Percentiles rank a stretch among this genome's conserved stretches.
phyloP scores from a whole-genome alignment of 805 yeast genomes.

The Pichia kluyveri region DNA sequence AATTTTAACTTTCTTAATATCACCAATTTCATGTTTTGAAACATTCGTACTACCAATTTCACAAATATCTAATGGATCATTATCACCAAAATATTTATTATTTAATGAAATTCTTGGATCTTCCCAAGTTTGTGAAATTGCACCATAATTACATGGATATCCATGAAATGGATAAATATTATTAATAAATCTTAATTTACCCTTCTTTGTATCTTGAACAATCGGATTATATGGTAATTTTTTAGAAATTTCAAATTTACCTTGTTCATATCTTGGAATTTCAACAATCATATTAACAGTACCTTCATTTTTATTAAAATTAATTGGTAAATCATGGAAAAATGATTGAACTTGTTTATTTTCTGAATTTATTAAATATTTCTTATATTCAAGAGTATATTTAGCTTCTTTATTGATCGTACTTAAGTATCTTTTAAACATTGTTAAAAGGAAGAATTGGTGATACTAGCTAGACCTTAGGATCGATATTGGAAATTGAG shows the following conservation, averaged over 20 bases:
- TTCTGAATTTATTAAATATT: conserved; percentile 26
- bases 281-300: conserved; percentile 64
- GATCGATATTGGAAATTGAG: too few relatives aligned
- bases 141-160: conserved; percentile 82
- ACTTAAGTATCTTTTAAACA: neutral
- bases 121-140: conserved; percentile 95
- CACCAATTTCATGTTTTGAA: conserved; percentile 26
- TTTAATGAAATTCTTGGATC: conserved; percentile 57
- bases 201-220: conserved; percentile 63
- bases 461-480: too few relatives aligned
- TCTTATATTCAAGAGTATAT: conserved; percentile 31
- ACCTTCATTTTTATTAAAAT: conserved; percentile 30
- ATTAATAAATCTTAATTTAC: conserved; percentile 63
- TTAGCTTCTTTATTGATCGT: conserved; percentile 27
- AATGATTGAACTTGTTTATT: conserved; percentile 30
- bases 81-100: conserved; percentile 55
- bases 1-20: conserved; percentile 54
- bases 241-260: conserved; percentile 69
- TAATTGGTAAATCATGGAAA: conserved; percentile 67
- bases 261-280: conserved; percentile 77
- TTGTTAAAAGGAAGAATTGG: too few relatives aligned
- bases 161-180: conserved; percentile 80
- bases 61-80: conserved; percentile 91
- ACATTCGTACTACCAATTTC: conserved; percentile 53
- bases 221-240: conserved; percentile 61